Evolutionary conservation across 2,329 filamentous ascomycete genomes (phyloP), one percentile per base, ranked within the genome.

Genomic region (Aureobasidium pullulans): DNA sequence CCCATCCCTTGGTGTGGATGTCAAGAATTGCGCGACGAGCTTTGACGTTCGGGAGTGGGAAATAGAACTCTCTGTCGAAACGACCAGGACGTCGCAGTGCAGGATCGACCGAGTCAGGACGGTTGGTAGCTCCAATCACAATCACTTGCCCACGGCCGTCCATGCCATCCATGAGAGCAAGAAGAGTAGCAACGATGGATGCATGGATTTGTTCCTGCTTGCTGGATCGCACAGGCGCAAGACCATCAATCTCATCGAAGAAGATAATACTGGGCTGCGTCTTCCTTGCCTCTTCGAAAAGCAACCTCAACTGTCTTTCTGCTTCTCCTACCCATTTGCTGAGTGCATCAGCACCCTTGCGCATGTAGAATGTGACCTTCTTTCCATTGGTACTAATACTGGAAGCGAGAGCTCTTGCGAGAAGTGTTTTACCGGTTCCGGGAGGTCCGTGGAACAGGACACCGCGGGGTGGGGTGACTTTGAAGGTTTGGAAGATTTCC

Each of bases 291-390:
- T 99, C 94, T 67, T 97, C 94, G 64, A 99, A 99, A 5, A 99
- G 81, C 60, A 97, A 77, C 47, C 94, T 86, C 57, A 99, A 83
- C 71, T 99, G 94, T 74, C 93, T 88, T 75, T 99, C 94, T 9
- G 95, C 94, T 74, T 99, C 94, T 70, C 94, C 94, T 56, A 99
- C 94, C 94, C 94, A 99, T 75, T 99, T 99, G 74, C 92, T 96
- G 63, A 99, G 78, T 15, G 92, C 92, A 80, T 99, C 94, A 28
- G 94, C 95, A 70, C 94, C 95, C 75, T 99, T 99, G 62, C 94
- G 88, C 94, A 99, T 99, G 75, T 97, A 99, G 68, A 99, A 99
- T 0, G 92, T 97, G 64, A 99, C 94, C 72, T 97, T 97, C 65
- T 88, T 87, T 23, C 93, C 93, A 52, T 93, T 88, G 11, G 88